A percentile compares a stretch with the other conserved stretches of the same genome.
These are phyloP conservation scores for Lunularia cruciata DNA, from an alignment of 225 moss, liverwort and hornwort genomes.

Conservation along the genomic window DNA sequence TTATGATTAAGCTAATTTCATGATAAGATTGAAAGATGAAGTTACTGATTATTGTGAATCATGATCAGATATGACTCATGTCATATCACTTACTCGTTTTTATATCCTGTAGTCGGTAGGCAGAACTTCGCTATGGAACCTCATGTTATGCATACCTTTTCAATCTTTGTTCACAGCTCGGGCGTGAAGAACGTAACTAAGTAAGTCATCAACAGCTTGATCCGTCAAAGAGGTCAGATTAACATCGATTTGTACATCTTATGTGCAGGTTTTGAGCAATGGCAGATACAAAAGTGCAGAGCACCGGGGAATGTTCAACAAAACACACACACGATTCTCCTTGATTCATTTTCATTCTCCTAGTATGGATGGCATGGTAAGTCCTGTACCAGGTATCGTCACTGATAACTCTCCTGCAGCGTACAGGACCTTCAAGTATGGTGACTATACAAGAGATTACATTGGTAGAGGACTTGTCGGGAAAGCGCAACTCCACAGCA, in stretches of 20 bases:
- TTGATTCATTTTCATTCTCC: neutral
- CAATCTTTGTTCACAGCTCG: too few species aligned
- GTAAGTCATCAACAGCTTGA: neutral
- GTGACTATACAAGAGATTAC: too few species aligned
- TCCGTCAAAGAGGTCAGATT: too few species aligned
- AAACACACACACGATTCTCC: neutral
- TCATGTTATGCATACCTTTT: too few species aligned
- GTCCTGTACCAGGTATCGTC: neutral
- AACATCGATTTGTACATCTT: too few species aligned
- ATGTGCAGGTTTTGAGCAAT: conserved; percentile 14
- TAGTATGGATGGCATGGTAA: neutral
- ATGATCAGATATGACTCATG: too few species aligned
- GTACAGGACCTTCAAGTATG: neutral
- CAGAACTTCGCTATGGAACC: neutral
- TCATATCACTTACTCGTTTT: too few species aligned
- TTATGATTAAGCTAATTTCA: too few species aligned
- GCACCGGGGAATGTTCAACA: neutral
- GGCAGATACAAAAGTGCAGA: neutral
- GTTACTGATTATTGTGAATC: too few species aligned
- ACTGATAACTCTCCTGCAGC: neutral
- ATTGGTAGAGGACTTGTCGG: too few species aligned
- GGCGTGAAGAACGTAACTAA: neutral
- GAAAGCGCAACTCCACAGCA: too few species aligned
- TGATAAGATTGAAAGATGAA: too few species aligned
- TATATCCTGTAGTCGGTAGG: neutral